Base-by-base conservation (phyloP, 441 rosid genomes). In the Dalechampia spathulata region DNA sequence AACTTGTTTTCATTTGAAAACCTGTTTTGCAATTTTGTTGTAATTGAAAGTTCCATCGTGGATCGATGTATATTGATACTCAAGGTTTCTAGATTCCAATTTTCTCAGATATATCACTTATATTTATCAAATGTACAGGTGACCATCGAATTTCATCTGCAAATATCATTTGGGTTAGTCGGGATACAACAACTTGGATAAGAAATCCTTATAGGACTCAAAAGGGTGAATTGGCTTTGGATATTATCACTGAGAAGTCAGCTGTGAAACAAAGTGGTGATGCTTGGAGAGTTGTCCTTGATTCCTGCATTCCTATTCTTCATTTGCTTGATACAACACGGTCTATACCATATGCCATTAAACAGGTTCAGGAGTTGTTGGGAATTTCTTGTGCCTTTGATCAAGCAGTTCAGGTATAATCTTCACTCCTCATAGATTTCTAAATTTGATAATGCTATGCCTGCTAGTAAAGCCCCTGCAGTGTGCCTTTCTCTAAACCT, bases 371-470 rank as follows among this genome's bases (percentile, higher is more conserved):
- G 73, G 88, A 87, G 47, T 52, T 94, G 74, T 85, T 94, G 51
- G 99, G 99, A 21, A 49, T 94, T 55, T 81, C 97, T 49, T 90
- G 90, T 75, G 83, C 94, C 45, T 90, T 94, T 71, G 94, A 86
- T 63, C 95, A 84, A 72, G 94, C 90, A 43, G 82, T 81, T 50
- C 92, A 89, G 96, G 97, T 89, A 63, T 26, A 22, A 6, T 12
- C 11, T 15, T 44, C 22, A 26, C 53, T 13, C 4, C 5, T 32
- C 22, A 17, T 17, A 32, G 5, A 5, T 19, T 51, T 28, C 7
- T 8, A 28, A 14, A 4, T 45, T 32, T 17, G 22, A 30, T 30
- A 3, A 30, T 30, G 34, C 8, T 30, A 11, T 48, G 19, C 19
- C 52, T 48, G n/a, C 36, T 26, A 26, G 15, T 48, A 13, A 19